phyloP scores from a whole-genome alignment of 2,329 filamentous ascomycete genomes.

The Diaporthe humulicola region DNA sequence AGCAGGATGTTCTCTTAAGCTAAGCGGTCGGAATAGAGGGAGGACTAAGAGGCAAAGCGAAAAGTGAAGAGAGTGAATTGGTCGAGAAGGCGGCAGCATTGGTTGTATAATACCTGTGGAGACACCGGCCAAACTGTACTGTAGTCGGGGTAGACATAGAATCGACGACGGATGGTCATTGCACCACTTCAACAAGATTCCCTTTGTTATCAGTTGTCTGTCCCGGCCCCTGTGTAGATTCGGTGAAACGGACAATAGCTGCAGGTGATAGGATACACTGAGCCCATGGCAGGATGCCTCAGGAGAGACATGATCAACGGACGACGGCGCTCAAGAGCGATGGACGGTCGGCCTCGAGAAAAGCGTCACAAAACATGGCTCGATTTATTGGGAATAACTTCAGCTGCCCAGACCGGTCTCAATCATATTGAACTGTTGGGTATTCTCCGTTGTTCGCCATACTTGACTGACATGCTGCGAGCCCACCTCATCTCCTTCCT shows the following conservation, averaged over 20 bases:
- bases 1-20: constrained; percentile 51
- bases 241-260: neutral
- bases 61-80: constrained; percentile 40
- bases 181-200: constrained; percentile 35
- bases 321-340: neutral
- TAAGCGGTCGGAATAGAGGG: neutral
- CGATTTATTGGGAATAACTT: neutral
- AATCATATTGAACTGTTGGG: neutral
- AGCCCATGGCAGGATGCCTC: no score
- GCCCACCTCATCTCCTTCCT: neutral
- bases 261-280: neutral
- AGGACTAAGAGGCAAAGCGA: constrained; percentile 26
- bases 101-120: constrained; percentile 50
- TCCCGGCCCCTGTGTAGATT: neutral
- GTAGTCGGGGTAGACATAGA: constrained; percentile 52
- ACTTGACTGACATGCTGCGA: neutral
- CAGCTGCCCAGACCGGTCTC: no score
- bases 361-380: neutral
- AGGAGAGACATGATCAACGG: neutral
- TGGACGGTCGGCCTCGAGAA: neutral
- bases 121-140: constrained; percentile 56
- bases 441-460: neutral
- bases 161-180: constrained; percentile 45
- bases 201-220: constrained; percentile 15
- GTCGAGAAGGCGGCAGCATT: constrained; percentile 23